Evolutionary conservation across 768 basidiomycete genomes (phyloP).

Genomic region (Ephemerocybe angulata): DNA sequence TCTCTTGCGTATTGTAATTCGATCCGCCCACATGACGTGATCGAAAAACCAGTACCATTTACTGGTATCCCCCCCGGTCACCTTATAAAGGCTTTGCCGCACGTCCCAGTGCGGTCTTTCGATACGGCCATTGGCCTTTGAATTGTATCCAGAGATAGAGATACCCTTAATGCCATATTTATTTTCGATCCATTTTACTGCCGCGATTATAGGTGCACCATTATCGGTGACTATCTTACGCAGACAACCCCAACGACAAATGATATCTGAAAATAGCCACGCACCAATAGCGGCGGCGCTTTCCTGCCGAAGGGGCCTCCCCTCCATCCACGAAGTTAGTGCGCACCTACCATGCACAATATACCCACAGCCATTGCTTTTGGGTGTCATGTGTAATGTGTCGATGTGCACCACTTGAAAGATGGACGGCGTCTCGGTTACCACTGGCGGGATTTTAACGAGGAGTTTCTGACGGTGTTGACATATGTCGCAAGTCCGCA

Average conservation of each 20-base stretch:
- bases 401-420: no score
- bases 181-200: constrained; percentile 12
- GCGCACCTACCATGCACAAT: no score
- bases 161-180: constrained; percentile 33
- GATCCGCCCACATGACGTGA: no score
- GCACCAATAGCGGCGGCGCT: constrained; percentile 9
- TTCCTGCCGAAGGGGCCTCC: constrained; percentile 21
- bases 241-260: constrained; percentile 20
- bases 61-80: constrained; percentile 21
- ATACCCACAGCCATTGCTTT: no score
- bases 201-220: constrained; percentile 24
- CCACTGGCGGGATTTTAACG: constrained; percentile 21
- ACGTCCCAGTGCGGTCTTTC: constrained; percentile 28
- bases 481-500: constrained; percentile 35
- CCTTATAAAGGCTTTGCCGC: constrained; percentile 26
- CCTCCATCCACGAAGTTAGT: no score
- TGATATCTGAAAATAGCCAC: no score
- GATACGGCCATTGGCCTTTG: constrained; percentile 31
- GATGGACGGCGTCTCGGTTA: constrained; percentile 19
- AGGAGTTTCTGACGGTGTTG: constrained; percentile 23
- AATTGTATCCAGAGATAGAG: constrained; percentile 38
- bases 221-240: constrained; percentile 33
- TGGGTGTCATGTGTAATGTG: no score
- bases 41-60: constrained; percentile 35
- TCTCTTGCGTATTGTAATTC: no score